These are phyloP conservation scores for Alternaria arborescens DNA, from an alignment of 2,329 filamentous ascomycete species.

Conservation along the genomic window DNA sequence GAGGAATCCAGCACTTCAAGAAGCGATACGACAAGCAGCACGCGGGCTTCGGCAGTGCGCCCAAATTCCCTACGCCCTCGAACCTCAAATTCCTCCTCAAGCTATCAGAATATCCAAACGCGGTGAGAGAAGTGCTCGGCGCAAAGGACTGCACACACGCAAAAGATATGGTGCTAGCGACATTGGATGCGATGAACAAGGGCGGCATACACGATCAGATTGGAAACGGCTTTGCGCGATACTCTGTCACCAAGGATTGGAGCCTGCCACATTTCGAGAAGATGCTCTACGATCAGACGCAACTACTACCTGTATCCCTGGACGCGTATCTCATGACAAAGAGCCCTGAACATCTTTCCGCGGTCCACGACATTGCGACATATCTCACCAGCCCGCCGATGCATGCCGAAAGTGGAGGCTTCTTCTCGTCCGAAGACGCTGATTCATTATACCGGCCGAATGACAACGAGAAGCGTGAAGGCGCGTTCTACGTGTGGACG, in stretches of 20 bases:
- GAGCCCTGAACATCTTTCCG: constrained; percentile 76
- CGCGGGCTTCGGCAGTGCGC: constrained; percentile 73
- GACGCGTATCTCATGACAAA: constrained; percentile 80
- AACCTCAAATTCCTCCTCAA: constrained; percentile 85
- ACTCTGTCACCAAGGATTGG: constrained; percentile 92
- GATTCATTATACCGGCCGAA: constrained; percentile 80
- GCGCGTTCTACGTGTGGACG: constrained; percentile 95
- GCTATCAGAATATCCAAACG: constrained; percentile 73
- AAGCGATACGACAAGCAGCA: constrained; percentile 31
- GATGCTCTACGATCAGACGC: constrained; percentile 91
- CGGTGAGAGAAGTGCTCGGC: constrained; percentile 88
- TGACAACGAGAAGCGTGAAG: constrained; percentile 84
- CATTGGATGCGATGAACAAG: constrained; percentile 78
- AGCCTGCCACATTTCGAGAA: constrained; percentile 96
- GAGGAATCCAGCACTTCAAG: constrained; percentile 31
- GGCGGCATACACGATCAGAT: constrained; percentile 78
- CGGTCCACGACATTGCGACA: constrained; percentile 82
- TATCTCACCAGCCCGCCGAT: constrained; percentile 81
- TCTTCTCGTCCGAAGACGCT: constrained; percentile 88
- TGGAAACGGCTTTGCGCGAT: constrained; percentile 81
- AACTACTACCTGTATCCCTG: constrained; percentile 82
- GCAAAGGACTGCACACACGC: constrained; percentile 77
- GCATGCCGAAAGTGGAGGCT: constrained; percentile 73
- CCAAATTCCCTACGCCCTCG: constrained; percentile 89
- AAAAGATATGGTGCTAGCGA: constrained; percentile 80